Evolutionary conservation across 345 rosid species (phyloP).

Genomic region (Acer negundo): DNA sequence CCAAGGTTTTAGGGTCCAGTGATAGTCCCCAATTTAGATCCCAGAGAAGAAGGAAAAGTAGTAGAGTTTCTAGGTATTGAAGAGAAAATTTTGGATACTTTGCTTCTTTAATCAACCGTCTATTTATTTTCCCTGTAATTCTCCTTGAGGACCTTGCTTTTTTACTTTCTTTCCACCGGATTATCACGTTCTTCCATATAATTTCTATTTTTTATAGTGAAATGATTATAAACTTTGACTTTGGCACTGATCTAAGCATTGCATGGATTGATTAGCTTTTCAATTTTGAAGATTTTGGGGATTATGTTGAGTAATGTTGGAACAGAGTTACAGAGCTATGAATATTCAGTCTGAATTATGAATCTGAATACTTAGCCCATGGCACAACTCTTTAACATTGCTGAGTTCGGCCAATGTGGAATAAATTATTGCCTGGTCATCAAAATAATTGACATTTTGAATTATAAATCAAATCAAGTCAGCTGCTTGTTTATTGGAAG

Average conservation of each 20-base stretch:
- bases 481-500: neutral
- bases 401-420: neutral
- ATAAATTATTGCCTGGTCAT: neutral
- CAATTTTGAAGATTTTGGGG: too few species aligned
- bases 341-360: neutral
- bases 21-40: neutral
- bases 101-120: neutral
- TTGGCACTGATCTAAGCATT: too few species aligned
- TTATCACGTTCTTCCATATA: neutral
- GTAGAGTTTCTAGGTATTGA: neutral
- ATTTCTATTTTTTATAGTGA: neutral
- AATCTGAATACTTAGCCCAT: neutral
- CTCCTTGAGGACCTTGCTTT: neutral
- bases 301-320: too few species aligned
- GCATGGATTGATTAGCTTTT: too few species aligned
- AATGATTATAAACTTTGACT: too few species aligned
- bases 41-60: neutral
- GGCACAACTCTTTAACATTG: neutral
- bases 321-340: too few species aligned
- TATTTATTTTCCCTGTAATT: conserved; percentile 4
- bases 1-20: neutral
- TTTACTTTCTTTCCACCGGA: neutral
- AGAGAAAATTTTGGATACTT: neutral
- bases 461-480: neutral
- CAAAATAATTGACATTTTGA: neutral